Base-by-base conservation (phyloP, 1,139 yeast genomes). In the Lodderomyces pseudojiufengensis region DNA sequence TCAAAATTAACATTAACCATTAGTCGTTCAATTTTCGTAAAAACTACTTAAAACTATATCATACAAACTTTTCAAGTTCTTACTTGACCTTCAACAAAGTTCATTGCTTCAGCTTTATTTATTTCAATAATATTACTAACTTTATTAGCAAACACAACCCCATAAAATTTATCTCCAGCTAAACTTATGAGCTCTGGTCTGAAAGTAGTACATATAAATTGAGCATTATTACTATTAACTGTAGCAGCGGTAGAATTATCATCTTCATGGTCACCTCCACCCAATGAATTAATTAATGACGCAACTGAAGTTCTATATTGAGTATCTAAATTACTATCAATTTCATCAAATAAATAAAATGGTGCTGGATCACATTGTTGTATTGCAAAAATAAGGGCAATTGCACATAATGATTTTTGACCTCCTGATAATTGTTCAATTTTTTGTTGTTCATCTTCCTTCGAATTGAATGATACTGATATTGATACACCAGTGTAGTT, bases 351-450 rank as follows among this genome's bases (percentile, higher is more conserved):
- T 37, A 92, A 63, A 55, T 92, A 92, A 57, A 92, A 92, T 33
- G 98, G 97, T 2, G 97, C 97, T 8, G 97, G 97, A 49, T 92
- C 97, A 48, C 95, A 86, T 54, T 76, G 79, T 62, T 92, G 98
- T 44, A 92, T 87, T 3, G 98, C 97, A 43, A 92, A 72, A 45
- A 92, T 90, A 35, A 92, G 72, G 0, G 97, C 90, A 48, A 92
- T 79, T 2, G 98, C 97, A 68, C 97, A 90, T 13, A 92, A 65
- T 0, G 97, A 85, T 55, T 92, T 92, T 54, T 92, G 98, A 5
- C 98, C 98, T 27, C 98, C 98, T 0, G 96, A 86, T 23, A 92
- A 68, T 54, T 90, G 97, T 57, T 88, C 95, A 37, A 90, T 84
- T 45, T 86, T 72, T 47, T 84, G 87, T 55, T 86, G 96, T 50